Base-by-base conservation (phyloP, 192 early-diverging fungal genomes). In the Pilaira anomala region DNA sequence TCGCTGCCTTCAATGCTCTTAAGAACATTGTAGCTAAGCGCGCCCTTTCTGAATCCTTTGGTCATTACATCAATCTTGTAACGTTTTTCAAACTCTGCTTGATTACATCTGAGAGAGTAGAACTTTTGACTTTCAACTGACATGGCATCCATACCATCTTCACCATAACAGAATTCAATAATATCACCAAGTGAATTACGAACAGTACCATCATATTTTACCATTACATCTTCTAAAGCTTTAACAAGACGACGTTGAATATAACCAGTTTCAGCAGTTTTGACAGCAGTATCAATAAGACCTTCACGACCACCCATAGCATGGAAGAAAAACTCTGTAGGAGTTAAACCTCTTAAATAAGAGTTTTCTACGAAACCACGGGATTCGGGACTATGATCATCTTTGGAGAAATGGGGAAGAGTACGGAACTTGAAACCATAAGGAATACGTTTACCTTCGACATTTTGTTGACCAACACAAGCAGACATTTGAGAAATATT, bases 271-370 rank as follows among this genome's bases (percentile, higher is more conserved):
- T 94, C 88, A 48, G 96, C 95, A 0, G 97, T 99, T 81, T 99
- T 99, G 74, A 99, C 97, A 62, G 97, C 97, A 7, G 97, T 99
- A 82, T 99, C 97, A 60, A 99, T 98, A n/a, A 99, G 80, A 62
- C 97, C 97, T 83, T 99, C 97, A 77, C 97, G 91, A 69, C 97
- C 97, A 62, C 96, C 96, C 97, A 99, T 99, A 69, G 94, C 90
- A 77, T 93, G 90, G 82, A 91, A 93, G 75, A 88, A 90, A 74
- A 85, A 90, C 73, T 90, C 89, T 61, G 97, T 95, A 40, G 98
- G 96, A 69, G 89, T 90, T 60, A 99, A 93, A 19, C 98, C 98
- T 12, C 94, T 98, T 85, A 99, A 90, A 87, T 97, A 99, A 65
- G 96, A 92, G 54, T 91, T 94, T 36, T 91, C 85, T 67, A 99